Evolutionary conservation across 164 flowering plant genomes (phyloP), one percentile per base, ranked within the genome.

Genomic region (Santalum album): DNA sequence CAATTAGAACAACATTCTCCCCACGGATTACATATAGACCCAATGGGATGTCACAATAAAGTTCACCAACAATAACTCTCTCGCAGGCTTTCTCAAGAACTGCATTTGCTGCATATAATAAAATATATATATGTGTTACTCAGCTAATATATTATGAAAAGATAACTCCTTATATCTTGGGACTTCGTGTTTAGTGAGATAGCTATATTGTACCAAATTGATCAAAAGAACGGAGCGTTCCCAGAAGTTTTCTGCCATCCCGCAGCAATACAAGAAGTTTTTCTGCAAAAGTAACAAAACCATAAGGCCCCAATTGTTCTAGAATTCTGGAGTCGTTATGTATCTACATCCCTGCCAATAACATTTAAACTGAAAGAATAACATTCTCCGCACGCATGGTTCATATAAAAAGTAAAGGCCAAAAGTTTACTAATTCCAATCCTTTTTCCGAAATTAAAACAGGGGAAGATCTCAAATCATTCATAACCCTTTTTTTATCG

Each of bases 21-120:
- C 97, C 96, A 49, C 97, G 86, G 43, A 90, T 87, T 27, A 90
- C 81, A 69, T 90, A 87, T n/a, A 90, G 75, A 62, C 97, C 96
- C 43, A 90, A 72, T 7, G 87, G 97, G 47, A 90, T 85, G 66
- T 90, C 96, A 65, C 87, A 85, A 51, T 83, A 90, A 12, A 81
- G 79, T 18, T 90, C 89, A 46, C 97, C 96, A 55, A 90, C 97
- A 63, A 90, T 90, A 18, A 85, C 87, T 25, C 94, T 75, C 60
- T 90, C 97, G 57, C 95, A 81, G 20, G 96, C 96, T 60, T 86
- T 91, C 74, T 85, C 96, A 44, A 87, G 83, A 59, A 90, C 97
- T 40, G 88, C 97, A 80, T 90, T 90, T 56, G 97, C 97, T 90
- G 78, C 52, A 54, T 25, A 17, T 3, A 26, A 15, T 15, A 54